Evolutionary conservation across 2,329 filamentous ascomycete species (phyloP).

Genomic region (Thelonectria olida): DNA sequence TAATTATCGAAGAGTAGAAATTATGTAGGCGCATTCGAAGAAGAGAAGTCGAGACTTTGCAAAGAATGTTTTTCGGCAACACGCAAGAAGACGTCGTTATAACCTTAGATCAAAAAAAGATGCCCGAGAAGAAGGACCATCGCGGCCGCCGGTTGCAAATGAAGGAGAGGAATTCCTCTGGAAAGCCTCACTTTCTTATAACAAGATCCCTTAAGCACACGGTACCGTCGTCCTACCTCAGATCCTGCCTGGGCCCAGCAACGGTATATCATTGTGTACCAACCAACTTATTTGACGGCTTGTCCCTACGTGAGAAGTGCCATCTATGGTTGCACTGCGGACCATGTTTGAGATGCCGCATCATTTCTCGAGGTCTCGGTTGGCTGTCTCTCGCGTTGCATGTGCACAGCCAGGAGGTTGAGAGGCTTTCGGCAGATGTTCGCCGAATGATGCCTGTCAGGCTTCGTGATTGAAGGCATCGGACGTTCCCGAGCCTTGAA

Average conservation of each 20-base stretch:
- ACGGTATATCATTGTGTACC: constrained; percentile 10
- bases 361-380: constrained; percentile 13
- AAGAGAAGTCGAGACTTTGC: no score
- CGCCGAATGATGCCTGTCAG: background rate
- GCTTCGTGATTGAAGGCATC: background rate
- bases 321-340: constrained; percentile 31
- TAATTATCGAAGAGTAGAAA: background rate
- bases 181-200: constrained; percentile 5
- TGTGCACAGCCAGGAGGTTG: background rate
- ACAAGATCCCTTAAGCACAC: constrained; percentile 20
- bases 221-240: constrained; percentile 28
- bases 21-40: background rate
- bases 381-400: constrained; percentile 12
- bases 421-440: constrained; percentile 1
- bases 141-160: background rate
- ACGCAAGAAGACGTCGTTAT: no score
- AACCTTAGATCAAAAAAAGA: background rate
- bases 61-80: no score
- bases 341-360: constrained; percentile 30
- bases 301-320: background rate
- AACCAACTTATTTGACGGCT: background rate
- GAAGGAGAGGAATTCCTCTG: background rate
- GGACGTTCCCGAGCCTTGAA: background rate
- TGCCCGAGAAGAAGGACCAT: background rate
- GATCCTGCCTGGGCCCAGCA: constrained; percentile 9